Conservation (phyloP, 257 asterid genomes). For the Voacanga thouarsii region DNA sequence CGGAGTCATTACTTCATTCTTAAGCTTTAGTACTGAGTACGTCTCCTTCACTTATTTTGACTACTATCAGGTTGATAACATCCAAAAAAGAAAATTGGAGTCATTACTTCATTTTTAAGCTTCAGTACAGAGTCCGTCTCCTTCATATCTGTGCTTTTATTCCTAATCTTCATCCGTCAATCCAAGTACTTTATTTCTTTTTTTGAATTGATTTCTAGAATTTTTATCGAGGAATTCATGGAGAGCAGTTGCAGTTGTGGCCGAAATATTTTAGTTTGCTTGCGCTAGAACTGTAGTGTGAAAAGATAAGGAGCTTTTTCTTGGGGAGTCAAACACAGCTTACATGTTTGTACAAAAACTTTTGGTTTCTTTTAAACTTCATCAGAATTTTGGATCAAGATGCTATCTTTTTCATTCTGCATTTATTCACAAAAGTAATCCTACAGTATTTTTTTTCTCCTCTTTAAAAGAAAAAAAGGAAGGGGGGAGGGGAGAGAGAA, state of each 20-base stretch:
- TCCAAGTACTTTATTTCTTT: background rate
- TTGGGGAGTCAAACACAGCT: slow-evolving; percentile 73
- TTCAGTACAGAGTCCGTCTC: too few relatives aligned
- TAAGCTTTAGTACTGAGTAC: too few relatives aligned
- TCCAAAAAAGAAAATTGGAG: too few relatives aligned
- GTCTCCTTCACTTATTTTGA: too few relatives aligned
- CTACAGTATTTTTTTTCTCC: too few relatives aligned
- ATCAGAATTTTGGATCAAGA: background rate
- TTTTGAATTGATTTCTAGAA: slow-evolving; percentile 38
- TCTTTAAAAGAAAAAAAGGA: too few relatives aligned
- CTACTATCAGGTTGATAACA: too few relatives aligned
- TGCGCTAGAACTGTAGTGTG: slow-evolving; percentile 85
- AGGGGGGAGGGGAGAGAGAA: background rate
- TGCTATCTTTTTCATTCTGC: background rate
- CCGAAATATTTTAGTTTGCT: slow-evolving; percentile 64
- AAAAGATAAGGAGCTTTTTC: slow-evolving; percentile 64
- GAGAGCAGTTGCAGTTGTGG: slow-evolving; percentile 76
- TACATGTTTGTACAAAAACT: slow-evolving; percentile 42
- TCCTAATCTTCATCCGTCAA: background rate
- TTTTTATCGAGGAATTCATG: slow-evolving; percentile 70
- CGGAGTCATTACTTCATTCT: too few relatives aligned
- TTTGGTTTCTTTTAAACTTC: background rate
- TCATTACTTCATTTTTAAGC: too few relatives aligned
- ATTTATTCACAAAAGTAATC: background rate
- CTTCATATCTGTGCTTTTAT: background rate